Conservation (phyloP, 352 stramenopile species). For the Phytophthora fragariae region DNA sequence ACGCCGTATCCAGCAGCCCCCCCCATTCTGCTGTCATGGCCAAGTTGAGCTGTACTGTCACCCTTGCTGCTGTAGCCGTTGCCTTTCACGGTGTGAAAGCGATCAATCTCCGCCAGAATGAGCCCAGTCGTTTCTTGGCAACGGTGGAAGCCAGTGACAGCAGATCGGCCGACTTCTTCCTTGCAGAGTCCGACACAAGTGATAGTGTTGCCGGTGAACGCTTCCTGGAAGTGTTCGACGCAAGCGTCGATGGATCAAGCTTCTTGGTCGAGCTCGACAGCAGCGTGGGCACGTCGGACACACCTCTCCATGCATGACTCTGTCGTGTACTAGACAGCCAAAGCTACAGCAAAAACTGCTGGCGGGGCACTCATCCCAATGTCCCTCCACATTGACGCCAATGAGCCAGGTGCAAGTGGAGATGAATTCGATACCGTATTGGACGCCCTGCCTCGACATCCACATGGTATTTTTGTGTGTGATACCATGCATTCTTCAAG, state of each 20-base stretch:
- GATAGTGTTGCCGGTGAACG: slow-evolving; percentile 8
- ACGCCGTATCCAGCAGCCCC: background rate
- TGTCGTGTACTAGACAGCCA: too few relatives aligned
- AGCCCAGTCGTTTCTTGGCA: slow-evolving; percentile 7
- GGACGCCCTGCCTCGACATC: too few relatives aligned
- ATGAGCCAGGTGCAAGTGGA: too few relatives aligned
- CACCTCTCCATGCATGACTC: too few relatives aligned
- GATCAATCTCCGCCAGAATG: slow-evolving; percentile 20
- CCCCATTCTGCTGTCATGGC: slow-evolving; percentile 1
- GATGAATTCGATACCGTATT: too few relatives aligned
- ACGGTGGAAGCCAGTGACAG: slow-evolving; percentile 17
- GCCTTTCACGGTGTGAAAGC: background rate
- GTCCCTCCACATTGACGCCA: too few relatives aligned
- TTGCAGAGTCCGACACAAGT: slow-evolving; percentile 8
- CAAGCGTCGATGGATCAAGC: background rate
- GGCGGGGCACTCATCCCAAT: too few relatives aligned
- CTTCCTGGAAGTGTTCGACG: slow-evolving; percentile 3
- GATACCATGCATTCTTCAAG: too few relatives aligned
- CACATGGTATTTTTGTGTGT: too few relatives aligned
- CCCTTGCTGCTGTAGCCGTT: slow-evolving; percentile 6
- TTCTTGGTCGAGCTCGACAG: background rate
- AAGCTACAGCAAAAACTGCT: too few relatives aligned
- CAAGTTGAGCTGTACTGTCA: slow-evolving; percentile 10
- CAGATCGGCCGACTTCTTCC: slow-evolving; percentile 19
- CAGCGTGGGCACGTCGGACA: slow-evolving; percentile 2